These are phyloP conservation scores for Saccharomycopsis hybrid DNA, from an alignment of 1,139 yeast genomes.

Conservation along the genomic window DNA sequence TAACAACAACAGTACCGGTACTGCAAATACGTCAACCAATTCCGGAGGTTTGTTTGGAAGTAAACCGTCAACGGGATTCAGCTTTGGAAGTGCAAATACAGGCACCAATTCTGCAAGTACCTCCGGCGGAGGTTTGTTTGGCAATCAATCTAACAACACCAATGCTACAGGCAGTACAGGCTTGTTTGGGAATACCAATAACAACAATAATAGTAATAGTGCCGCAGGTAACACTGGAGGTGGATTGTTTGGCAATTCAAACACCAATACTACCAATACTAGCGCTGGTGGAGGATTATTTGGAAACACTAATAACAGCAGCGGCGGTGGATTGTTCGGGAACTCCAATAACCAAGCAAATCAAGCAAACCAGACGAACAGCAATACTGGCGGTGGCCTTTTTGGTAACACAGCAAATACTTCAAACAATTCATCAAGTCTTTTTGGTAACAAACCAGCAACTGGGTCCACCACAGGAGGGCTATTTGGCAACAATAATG, in stretches of 20 bases:
- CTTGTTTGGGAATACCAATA: conserved; percentile 15
- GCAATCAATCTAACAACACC: conserved; percentile 10
- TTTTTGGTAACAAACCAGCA: conserved; percentile 28
- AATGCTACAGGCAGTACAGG: conserved; percentile 7
- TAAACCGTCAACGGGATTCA: conserved; percentile 21
- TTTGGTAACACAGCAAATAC: too few relatives aligned
- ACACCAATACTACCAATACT: conserved; percentile 19
- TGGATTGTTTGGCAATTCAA: conserved; percentile 30
- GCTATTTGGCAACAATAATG: conserved; percentile 22
- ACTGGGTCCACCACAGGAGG: conserved; percentile 22
- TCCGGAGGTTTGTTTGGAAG: conserved; percentile 30
- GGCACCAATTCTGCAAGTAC: conserved; percentile 5
- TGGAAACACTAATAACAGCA: conserved; percentile 23
- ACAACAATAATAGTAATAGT: conserved; percentile 10
- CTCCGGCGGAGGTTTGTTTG: conserved; percentile 17
- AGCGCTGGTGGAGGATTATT: conserved; percentile 27
- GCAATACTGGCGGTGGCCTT: too few relatives aligned
- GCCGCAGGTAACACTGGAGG: too few relatives aligned
- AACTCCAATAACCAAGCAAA: too few relatives aligned
- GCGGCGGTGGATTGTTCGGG: too few relatives aligned
- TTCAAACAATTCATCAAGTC: conserved; percentile 27
- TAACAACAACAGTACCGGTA: conserved; percentile 23
- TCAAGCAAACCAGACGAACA: too few relatives aligned
- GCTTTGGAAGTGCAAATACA: conserved; percentile 9
- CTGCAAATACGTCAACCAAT: background rate